phyloP scores from a whole-genome alignment of 2,329 filamentous ascomycete genomes.

The Cladosporium cucumerinum region DNA sequence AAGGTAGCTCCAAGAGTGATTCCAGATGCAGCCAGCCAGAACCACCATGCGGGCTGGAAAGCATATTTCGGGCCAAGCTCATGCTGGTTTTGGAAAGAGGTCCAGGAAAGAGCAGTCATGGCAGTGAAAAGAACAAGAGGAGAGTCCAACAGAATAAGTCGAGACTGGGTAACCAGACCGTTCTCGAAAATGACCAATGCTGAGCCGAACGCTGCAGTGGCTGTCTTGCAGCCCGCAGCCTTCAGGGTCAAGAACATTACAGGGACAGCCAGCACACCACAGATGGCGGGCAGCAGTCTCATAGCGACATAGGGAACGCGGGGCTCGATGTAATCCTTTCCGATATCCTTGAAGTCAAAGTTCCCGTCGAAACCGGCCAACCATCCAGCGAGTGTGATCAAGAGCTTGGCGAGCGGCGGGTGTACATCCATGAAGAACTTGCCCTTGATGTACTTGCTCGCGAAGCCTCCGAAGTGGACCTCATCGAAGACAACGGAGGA shows the following conservation, averaged over 20 bases:
- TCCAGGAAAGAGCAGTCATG: conserved; percentile 84
- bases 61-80: conserved; percentile 86
- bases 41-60: conserved; percentile 93
- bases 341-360: conserved; percentile 99
- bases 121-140: conserved; percentile 91
- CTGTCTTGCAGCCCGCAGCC: conserved; percentile 81
- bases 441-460: conserved; percentile 98
- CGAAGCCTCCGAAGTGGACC: conserved; percentile 98
- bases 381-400: conserved; percentile 93
- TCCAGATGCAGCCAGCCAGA: conserved; percentile 87
- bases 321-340: conserved; percentile 95
- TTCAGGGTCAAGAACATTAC: conserved; percentile 94
- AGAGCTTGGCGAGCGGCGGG: conserved; percentile 90
- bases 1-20: conserved; percentile 83
- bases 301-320: conserved; percentile 96
- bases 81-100: conserved; percentile 93
- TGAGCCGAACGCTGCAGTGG: conserved; percentile 78
- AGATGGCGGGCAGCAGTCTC: conserved; percentile 86
- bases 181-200: conserved; percentile 94
- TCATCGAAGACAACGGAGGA: conserved; percentile 98
- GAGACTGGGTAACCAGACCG: conserved; percentile 88
- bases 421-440: conserved; percentile 99
- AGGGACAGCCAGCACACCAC: conserved; percentile 83
- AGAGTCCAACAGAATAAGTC: conserved; percentile 92
- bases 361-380: conserved; percentile 90